Evolutionary conservation across 2,329 filamentous ascomycete genomes (phyloP), one percentile per base, ranked within the genome.

Genomic region (Stromatinia cepivora): DNA sequence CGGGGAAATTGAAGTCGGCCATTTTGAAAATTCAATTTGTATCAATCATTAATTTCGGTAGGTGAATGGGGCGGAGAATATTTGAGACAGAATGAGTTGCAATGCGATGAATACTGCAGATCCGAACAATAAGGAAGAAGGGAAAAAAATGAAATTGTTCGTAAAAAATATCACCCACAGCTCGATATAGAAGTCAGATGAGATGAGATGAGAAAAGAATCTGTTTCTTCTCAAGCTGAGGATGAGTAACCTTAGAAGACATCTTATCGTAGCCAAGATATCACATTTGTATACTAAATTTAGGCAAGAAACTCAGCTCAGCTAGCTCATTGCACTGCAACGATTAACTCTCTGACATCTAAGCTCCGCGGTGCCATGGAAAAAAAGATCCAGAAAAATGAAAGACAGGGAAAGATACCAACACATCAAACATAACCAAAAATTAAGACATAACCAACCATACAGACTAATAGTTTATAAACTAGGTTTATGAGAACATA

Each of bases 1-100:
- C 48, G 11, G 66, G 66, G 45, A 62, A 67, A 36, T 62, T 31
- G 36, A 62, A 62, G 20, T 45, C 66, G n/a, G 66, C 46, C 66
- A 67, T 67, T 15, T 45, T 31, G 25, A 7, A 22, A 15, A 2
- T 42, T 31, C 9, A 34, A 17, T 15, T 45, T 45, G 34, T 36
- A 52, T 31, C 9, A 39, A n/a, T 36, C 13, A 31, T 39, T n/a
- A 22, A 50, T 63, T 36, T 52, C 20, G 8, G 5, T 10, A 13
- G 20, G 7, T 52, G 46, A 6, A 52, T 20, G 17, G 31, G n/a
- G 9, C 4, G 39, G 22, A 6, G 31, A 15, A 20, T 39, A 10
- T 63, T 52, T 15, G 46, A 52, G 31, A 28, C 11, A 52, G 5
- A 6, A 36, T 58, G 22, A 58, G 11, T 20, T 36, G 31, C 45